Evolutionary conservation across 139 green algal species (phyloP).

Genomic region (Volvox africanus): DNA sequence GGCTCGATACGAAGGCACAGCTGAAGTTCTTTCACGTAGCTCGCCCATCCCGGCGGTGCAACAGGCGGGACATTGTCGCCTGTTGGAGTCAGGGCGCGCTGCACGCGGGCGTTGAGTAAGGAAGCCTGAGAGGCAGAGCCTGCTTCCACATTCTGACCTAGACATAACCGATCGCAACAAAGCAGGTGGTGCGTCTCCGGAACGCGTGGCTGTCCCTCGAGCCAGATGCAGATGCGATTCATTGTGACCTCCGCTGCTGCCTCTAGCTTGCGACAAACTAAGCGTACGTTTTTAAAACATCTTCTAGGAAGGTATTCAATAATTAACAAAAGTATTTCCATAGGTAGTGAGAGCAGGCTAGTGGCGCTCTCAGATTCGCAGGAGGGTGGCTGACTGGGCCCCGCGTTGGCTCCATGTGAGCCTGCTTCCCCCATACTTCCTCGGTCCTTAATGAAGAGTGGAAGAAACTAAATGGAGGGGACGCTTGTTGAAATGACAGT

Average conservation of each 20-base stretch:
- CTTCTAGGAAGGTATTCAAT: not conserved
- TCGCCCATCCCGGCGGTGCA: not conserved
- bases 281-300: not conserved
- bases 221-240: not conserved
- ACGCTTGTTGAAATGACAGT: too few species aligned
- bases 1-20: not conserved
- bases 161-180: too few species aligned
- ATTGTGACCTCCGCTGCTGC: not conserved
- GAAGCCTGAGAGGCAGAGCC: too few species aligned
- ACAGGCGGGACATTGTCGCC: not conserved
- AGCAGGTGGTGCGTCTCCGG: not conserved
- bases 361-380: not conserved
- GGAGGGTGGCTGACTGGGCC: not conserved
- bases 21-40: not conserved
- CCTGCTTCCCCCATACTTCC: conserved; percentile 5
- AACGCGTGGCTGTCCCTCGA: not conserved
- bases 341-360: not conserved
- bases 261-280: not conserved
- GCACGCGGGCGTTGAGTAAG: not conserved
- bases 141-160: too few species aligned
- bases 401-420: not conserved
- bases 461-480: too few species aligned
- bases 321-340: not conserved
- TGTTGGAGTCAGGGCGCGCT: not conserved
- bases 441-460: not conserved